These are phyloP conservation scores for Aristolochia fimbriata DNA, from an alignment of 164 flowering plant species.

Conservation along the genomic window DNA sequence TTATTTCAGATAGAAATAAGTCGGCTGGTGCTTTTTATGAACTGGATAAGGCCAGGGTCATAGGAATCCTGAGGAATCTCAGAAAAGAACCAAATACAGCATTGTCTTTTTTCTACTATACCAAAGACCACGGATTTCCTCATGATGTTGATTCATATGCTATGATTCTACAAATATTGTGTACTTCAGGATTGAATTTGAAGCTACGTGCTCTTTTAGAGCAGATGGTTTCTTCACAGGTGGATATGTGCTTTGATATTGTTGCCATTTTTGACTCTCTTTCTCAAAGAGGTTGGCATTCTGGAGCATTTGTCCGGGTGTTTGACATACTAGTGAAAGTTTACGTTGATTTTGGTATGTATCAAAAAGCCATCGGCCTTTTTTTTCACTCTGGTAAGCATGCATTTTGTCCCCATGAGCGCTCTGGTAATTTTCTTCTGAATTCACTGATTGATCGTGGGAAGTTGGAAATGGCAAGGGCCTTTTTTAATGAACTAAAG, in stretches of 20 bases:
- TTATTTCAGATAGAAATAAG: background rate
- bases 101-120: slow-evolving; percentile 32
- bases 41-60: slow-evolving; percentile 23
- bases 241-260: slow-evolving; percentile 23
- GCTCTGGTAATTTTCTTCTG: slow-evolving; percentile 54
- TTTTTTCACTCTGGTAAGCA: slow-evolving; percentile 23
- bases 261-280: slow-evolving; percentile 37
- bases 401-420: slow-evolving; percentile 34
- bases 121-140: slow-evolving; percentile 35
- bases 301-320: slow-evolving; percentile 15
- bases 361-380: slow-evolving; percentile 48
- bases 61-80: slow-evolving; percentile 26
- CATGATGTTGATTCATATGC: slow-evolving; percentile 37
- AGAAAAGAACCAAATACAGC: slow-evolving; percentile 44
- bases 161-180: slow-evolving; percentile 34
- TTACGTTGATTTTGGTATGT: slow-evolving; percentile 38
- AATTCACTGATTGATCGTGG: slow-evolving; percentile 40
- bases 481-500: slow-evolving; percentile 40
- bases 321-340: slow-evolving; percentile 46
- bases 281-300: slow-evolving; percentile 11
- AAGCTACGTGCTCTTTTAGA: slow-evolving; percentile 35
- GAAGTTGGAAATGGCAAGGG: slow-evolving; percentile 29
- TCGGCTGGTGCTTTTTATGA: slow-evolving; percentile 1
- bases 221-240: slow-evolving; percentile 33
- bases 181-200: slow-evolving; percentile 29